Evolutionary conservation across 1,139 yeast genomes (phyloP).

Genomic region (Debaryomyces sp.): DNA sequence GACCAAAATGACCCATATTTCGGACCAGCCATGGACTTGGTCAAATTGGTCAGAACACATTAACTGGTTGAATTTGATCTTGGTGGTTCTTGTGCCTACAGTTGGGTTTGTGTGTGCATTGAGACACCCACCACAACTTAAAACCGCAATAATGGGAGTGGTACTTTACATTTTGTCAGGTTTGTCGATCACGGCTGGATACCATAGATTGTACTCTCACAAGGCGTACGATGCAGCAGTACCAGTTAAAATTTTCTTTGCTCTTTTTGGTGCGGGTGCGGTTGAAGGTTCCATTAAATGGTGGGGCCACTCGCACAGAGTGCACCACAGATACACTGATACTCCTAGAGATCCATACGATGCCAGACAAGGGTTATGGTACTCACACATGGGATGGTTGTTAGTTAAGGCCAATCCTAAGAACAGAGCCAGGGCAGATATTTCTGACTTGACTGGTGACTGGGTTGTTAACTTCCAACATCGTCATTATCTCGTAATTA

Average conservation of each 20-base stretch:
- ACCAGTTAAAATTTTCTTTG: slow-evolving; percentile 73
- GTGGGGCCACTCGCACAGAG: slow-evolving; percentile 98
- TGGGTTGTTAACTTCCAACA: slow-evolving; percentile 93
- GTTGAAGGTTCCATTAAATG: slow-evolving; percentile 97
- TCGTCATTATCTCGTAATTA: slow-evolving; percentile 76
- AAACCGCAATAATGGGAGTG: slow-evolving; percentile 64
- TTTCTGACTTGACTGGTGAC: slow-evolving; percentile 86
- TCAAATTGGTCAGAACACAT: slow-evolving; percentile 84
- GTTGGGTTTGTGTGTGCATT: slow-evolving; percentile 60
- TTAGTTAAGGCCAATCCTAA: slow-evolving; percentile 90
- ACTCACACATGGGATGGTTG: slow-evolving; percentile 98
- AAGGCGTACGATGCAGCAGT: slow-evolving; percentile 76
- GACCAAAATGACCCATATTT: slow-evolving; percentile 64
- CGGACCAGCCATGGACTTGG: slow-evolving; percentile 89
- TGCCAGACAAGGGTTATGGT: slow-evolving; percentile 95
- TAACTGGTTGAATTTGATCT: slow-evolving; percentile 87
- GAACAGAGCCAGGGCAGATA: slow-evolving; percentile 94
- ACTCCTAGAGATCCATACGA: slow-evolving; percentile 97
- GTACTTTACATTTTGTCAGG: slow-evolving; percentile 74
- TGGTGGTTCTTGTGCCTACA: slow-evolving; percentile 73
- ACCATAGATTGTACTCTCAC: slow-evolving; percentile 78
- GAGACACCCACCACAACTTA: slow-evolving; percentile 52
- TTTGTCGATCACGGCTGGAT: slow-evolving; percentile 87
- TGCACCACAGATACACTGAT: slow-evolving; percentile 97
- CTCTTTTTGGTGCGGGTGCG: slow-evolving; percentile 91